Evolutionary conservation across 306 rosid genomes (phyloP).

Genomic region (Citrullus amarus): DNA sequence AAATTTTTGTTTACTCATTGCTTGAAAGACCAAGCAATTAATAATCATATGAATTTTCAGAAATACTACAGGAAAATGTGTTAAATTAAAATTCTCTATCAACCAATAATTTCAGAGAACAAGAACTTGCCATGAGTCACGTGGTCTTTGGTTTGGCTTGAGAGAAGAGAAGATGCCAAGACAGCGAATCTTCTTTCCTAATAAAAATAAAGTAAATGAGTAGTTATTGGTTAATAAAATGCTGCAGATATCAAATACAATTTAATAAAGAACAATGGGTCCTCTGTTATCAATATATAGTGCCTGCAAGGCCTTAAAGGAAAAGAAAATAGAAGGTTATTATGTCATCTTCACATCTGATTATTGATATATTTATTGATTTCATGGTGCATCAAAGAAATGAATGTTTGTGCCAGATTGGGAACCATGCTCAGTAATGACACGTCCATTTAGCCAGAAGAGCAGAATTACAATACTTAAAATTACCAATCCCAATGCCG

Average conservation of each 20-base stretch:
- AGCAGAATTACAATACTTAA: no score
- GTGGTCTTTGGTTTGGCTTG: constrained; percentile 93
- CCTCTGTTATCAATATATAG: neutral
- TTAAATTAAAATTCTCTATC: neutral
- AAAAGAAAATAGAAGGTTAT: neutral
- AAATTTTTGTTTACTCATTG: neutral
- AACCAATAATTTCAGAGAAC: neutral
- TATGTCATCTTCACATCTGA: neutral
- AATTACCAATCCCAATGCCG: no score
- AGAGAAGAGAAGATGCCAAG: constrained; percentile 70
- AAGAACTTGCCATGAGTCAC: constrained; percentile 58
- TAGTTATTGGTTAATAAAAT: neutral
- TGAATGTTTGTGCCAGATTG: neutral
- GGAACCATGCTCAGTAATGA: no score
- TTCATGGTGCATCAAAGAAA: neutral
- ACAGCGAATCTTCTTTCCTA: constrained; percentile 90
- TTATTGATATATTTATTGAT: neutral
- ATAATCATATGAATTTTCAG: constrained; percentile 3
- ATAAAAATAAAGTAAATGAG: constrained; percentile 1
- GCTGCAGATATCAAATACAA: neutral
- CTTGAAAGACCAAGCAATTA: neutral
- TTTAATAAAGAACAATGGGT: neutral
- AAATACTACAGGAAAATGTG: neutral
- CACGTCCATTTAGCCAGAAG: no score
- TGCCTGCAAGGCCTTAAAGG: neutral